phyloP scores from a whole-genome alignment of 306 rosid species.

The Vigna angularis region DNA sequence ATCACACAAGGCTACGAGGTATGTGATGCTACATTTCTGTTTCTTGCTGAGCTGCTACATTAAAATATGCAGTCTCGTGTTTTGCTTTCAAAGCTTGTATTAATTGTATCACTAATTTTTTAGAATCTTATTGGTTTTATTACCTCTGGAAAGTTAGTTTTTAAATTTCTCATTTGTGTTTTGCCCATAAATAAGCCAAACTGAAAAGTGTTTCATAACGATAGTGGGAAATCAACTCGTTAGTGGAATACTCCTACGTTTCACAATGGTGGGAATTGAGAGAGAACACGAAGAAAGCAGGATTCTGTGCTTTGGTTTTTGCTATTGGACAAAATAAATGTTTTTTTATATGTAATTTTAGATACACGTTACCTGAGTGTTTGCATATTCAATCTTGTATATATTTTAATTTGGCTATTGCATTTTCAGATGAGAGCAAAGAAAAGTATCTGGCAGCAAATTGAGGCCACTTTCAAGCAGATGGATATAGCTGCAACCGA shows the following conservation, averaged over 20 bases:
- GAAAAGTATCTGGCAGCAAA: slow-evolving; percentile 73
- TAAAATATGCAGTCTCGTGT: neutral
- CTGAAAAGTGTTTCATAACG: neutral
- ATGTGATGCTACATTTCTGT: slow-evolving; percentile 43
- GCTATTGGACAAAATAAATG: too few species aligned
- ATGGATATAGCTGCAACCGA: slow-evolving; percentile 83
- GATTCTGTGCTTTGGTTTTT: too few species aligned
- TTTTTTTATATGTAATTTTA: too few species aligned
- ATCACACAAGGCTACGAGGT: slow-evolving; percentile 94
- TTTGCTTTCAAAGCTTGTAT: neutral
- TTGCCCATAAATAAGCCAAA: too few species aligned
- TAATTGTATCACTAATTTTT: neutral
- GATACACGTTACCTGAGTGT: too few species aligned
- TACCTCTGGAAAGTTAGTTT: too few species aligned
- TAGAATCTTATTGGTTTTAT: too few species aligned
- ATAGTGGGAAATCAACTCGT: neutral
- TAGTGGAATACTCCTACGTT: neutral
- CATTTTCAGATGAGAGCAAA: slow-evolving; percentile 66
- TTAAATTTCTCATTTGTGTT: too few species aligned
- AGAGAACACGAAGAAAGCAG: too few species aligned
- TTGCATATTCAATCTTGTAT: neutral
- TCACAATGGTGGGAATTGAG: too few species aligned
- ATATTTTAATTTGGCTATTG: slow-evolving; percentile 27
- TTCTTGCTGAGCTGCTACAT: neutral
- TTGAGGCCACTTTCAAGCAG: slow-evolving; percentile 77